Conservation (phyloP, 2,329 filamentous ascomycete genomes). For the Venturia pyrina region DNA sequence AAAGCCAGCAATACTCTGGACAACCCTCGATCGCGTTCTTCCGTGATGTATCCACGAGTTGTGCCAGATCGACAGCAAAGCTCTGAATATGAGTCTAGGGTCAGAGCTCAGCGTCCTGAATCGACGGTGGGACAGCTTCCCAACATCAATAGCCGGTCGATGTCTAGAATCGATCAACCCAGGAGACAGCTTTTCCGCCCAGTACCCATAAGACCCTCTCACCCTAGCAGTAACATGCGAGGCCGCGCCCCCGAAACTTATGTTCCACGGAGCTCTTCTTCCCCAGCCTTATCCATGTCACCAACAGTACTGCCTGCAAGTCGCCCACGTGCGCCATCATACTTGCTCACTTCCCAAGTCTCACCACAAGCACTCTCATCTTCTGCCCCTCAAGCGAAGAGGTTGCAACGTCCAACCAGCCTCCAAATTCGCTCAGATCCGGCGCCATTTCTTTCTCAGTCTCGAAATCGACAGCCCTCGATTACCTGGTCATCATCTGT, state of each 20-base stretch:
- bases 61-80: background rate
- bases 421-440: constrained; percentile 34
- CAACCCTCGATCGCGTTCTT: background rate
- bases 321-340: constrained; percentile 14
- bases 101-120: constrained; percentile 10
- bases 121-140: constrained; percentile 8
- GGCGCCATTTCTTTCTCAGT: constrained; percentile 32
- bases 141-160: background rate
- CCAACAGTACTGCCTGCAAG: background rate
- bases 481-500: background rate
- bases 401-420: constrained; percentile 32
- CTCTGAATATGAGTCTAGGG: background rate
- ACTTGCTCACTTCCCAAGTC: constrained; percentile 7
- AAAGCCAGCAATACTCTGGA: background rate
- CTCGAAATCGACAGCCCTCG: background rate
- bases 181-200: constrained; percentile 5
- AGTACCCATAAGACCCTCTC: constrained; percentile 11
- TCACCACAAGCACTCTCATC: constrained; percentile 10
- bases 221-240: background rate
- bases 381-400: constrained; percentile 12
- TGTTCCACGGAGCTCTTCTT: constrained; percentile 4
- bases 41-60: background rate
- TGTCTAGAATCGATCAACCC: background rate
- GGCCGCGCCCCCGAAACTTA: background rate
- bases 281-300: background rate